These are phyloP conservation scores for Phytophthora rubi DNA, from an alignment of 352 stramenopile species.

Conservation along the genomic window DNA sequence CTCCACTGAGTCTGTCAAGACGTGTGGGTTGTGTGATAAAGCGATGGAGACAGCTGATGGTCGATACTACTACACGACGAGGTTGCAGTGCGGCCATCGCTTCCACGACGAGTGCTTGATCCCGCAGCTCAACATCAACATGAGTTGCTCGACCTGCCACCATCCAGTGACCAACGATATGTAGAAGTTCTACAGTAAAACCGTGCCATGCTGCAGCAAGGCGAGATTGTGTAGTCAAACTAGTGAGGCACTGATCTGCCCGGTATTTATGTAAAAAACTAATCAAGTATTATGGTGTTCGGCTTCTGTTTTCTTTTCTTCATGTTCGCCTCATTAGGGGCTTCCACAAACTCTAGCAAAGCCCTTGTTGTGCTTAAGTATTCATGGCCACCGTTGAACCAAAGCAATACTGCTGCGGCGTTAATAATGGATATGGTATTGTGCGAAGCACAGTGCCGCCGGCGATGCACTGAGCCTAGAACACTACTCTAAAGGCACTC, in stretches of 20 bases:
- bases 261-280: slow-evolving; percentile 22
- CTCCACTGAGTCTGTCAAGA: neutral
- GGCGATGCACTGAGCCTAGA: too few species aligned
- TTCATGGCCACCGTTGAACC: too few species aligned
- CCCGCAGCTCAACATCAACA: slow-evolving; percentile 44
- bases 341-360: too few species aligned
- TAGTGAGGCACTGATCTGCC: neutral
- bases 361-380: too few species aligned
- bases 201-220: too few species aligned
- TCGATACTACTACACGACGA: slow-evolving; percentile 30
- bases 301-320: too few species aligned
- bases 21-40: slow-evolving; percentile 29
- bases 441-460: too few species aligned
- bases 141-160: slow-evolving; percentile 45
- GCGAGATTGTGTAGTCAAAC: slow-evolving; percentile 1
- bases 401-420: too few species aligned
- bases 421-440: too few species aligned
- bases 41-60: slow-evolving; percentile 13
- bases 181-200: slow-evolving; percentile 10
- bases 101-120: slow-evolving; percentile 68
- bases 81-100: slow-evolving; percentile 43
- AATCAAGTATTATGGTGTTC: too few species aligned
- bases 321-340: too few species aligned
- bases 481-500: too few species aligned
- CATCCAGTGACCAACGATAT: slow-evolving; percentile 23